Evolutionary conservation across 2,329 filamentous ascomycete species (phyloP), one percentile per base, ranked within the genome.

Genomic region (Xenosphaeropsis pyriputrescens): DNA sequence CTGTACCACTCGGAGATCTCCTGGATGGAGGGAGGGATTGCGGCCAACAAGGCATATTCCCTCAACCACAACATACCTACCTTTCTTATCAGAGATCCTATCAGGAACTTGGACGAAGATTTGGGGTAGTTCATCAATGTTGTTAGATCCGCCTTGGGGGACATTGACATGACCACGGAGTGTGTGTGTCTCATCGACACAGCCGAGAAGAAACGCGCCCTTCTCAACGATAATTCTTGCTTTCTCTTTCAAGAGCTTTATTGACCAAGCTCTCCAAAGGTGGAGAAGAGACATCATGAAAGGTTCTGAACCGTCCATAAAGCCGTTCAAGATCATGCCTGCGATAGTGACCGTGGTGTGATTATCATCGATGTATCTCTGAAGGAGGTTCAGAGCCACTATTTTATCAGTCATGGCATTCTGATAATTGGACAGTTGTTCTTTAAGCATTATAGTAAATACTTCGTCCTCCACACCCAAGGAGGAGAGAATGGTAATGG

Each of bases 11-110:
- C 91, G 79, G 34, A 96, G 74, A 51, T 98, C 91, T 4, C 91
- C 91, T 0, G 88, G 83, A 49, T 98, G 89, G 6, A 98, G 68
- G 0, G 89, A 95, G 0, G 91, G 91, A 48, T 98, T 98, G 18
- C 91, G 78, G 1, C 86, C 88, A 1, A 98, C 67, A 6, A 93
- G 64, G 49, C 91, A 96, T 3, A 85, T 52, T 0, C 86, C 88
- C 43, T 76, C 66, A 17, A 95, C 70, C 1, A 89, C 62, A 37
- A 64, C 69, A 48, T 80, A 79, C 11, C 16, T 17, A 4, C 35
- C 35, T 14, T 14, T n/a, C 5, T 39, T 40, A 16, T 66, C 62
- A 1, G 62, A 64, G 1, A 65, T 63, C 7, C 72, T 54, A 37
- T 72, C 68, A 0, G 78, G 77, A 1, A 95, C 65, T 52, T 95